Conservation (phyloP, 768 basidiomycete genomes). For the Leccinum fibrillosum region DNA sequence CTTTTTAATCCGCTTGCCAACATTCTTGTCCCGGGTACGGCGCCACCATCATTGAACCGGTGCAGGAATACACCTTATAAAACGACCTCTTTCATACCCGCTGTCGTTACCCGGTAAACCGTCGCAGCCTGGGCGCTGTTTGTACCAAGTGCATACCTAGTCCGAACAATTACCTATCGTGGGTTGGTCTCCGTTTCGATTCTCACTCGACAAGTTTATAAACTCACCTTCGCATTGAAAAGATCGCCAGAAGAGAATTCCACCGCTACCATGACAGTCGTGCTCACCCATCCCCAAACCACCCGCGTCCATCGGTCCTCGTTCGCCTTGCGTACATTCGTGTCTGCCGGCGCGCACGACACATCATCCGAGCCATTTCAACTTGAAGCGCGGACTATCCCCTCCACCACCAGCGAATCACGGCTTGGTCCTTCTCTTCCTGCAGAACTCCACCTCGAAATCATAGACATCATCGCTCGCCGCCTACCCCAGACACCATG, state of each 20-base stretch:
- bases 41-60: constrained; percentile 13
- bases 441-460: constrained; percentile 29
- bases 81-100: not conserved
- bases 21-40: not conserved
- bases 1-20: not conserved
- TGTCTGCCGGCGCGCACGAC: not conserved
- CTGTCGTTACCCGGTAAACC: constrained; percentile 1
- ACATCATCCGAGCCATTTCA: not conserved
- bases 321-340: not conserved
- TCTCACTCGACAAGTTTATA: constrained; percentile 3
- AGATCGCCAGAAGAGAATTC: not conserved
- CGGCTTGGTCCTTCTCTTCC: constrained; percentile 20
- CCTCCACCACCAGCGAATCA: constrained; percentile 5
- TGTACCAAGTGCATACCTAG: constrained; percentile 1
- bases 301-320: constrained; percentile 5
- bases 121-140: not conserved
- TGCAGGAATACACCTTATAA: constrained; percentile 5
- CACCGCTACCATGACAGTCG: constrained; percentile 12
- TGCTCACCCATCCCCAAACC: constrained; percentile 5
- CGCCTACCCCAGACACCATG: constrained; percentile 10
- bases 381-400: not conserved
- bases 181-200: not conserved
- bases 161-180: not conserved
- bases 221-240: constrained; percentile 5
- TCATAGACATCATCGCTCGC: constrained; percentile 25